Percentiles rank a stretch among this genome's conserved stretches.
Evolutionary conservation across 129 eudicot genomes (phyloP).

Genomic region (Saussurea involucrata): DNA sequence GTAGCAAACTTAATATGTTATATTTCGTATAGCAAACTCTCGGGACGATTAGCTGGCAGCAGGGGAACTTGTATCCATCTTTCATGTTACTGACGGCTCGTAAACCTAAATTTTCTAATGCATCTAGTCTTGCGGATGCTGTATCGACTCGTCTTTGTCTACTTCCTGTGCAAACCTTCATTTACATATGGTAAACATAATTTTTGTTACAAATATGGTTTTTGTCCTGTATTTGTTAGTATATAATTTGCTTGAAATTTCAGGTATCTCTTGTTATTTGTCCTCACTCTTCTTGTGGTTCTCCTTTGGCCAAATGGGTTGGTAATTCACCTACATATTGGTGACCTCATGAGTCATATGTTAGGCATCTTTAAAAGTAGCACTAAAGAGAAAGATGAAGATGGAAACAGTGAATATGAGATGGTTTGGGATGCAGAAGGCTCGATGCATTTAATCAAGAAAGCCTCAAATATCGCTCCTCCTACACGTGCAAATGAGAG

Average conservation of each 20-base stretch:
- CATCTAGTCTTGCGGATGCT: conserved; percentile 31
- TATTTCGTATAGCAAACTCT: conserved; percentile 73
- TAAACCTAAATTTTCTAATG: conserved; percentile 39
- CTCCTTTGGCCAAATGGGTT: conserved; percentile 74
- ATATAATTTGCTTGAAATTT: conserved; percentile 14
- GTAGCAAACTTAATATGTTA: conserved; percentile 63
- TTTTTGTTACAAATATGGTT: background rate
- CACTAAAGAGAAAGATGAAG: conserved; percentile 75
- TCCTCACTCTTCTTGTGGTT: conserved; percentile 58
- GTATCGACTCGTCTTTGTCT: conserved; percentile 62
- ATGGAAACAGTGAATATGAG: conserved; percentile 80
- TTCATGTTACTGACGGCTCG: conserved; percentile 81
- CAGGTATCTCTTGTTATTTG: conserved; percentile 77
- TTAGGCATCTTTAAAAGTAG: conserved; percentile 28
- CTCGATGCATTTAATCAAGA: conserved; percentile 84
- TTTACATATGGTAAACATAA: conserved; percentile 72
- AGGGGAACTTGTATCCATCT: conserved; percentile 85
- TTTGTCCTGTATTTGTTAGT: background rate
- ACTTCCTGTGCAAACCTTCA: conserved; percentile 71
- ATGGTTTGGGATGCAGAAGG: conserved; percentile 99
- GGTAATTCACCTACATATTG: conserved; percentile 28
- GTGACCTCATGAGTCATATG: conserved; percentile 26
- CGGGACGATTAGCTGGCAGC: conserved; percentile 97
- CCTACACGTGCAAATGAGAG: conserved; percentile 42
- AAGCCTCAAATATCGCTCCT: conserved; percentile 33